Evolutionary conservation across 2,329 filamentous ascomycete species (phyloP).

Genomic region (Allantophomopsis lycopodina): DNA sequence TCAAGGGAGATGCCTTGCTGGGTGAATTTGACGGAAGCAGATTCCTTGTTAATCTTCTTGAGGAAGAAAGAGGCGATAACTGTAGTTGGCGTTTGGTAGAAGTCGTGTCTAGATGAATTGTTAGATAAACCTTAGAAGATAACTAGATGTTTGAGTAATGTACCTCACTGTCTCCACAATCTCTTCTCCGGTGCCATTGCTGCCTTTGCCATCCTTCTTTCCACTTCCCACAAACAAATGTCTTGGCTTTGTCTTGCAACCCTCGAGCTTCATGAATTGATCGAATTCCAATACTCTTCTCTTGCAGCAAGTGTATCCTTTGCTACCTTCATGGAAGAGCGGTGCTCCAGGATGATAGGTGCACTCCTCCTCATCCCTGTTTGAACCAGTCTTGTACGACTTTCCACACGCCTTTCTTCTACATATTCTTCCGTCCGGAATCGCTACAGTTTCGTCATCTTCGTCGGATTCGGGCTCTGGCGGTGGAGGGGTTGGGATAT

Average conservation of each 20-base stretch:
- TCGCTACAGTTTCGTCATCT: constrained; percentile 63
- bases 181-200: constrained; percentile 46
- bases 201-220: constrained; percentile 40
- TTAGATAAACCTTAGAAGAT: too few species aligned
- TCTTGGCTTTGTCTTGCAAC: constrained; percentile 67
- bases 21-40: constrained; percentile 58
- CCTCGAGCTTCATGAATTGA: constrained; percentile 91
- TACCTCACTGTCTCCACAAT: constrained; percentile 65
- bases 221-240: constrained; percentile 80
- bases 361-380: constrained; percentile 62
- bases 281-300: constrained; percentile 90
- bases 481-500: constrained; percentile 32
- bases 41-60: constrained; percentile 87
- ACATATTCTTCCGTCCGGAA: constrained; percentile 64
- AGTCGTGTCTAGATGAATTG: constrained; percentile 52
- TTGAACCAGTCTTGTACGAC: constrained; percentile 45
- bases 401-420: constrained; percentile 62
- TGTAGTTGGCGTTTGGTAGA: constrained; percentile 77
- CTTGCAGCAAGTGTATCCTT: constrained; percentile 97
- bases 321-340: constrained; percentile 96
- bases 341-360: constrained; percentile 80
- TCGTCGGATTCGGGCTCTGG: constrained; percentile 69
- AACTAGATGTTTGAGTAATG: constrained; percentile 9
- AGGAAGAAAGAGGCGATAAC: constrained; percentile 90
- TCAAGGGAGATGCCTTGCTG: constrained; percentile 56